phyloP scores from a whole-genome alignment of 2,329 filamentous ascomycete genomes.

The Gaeumannomyces sp. region DNA sequence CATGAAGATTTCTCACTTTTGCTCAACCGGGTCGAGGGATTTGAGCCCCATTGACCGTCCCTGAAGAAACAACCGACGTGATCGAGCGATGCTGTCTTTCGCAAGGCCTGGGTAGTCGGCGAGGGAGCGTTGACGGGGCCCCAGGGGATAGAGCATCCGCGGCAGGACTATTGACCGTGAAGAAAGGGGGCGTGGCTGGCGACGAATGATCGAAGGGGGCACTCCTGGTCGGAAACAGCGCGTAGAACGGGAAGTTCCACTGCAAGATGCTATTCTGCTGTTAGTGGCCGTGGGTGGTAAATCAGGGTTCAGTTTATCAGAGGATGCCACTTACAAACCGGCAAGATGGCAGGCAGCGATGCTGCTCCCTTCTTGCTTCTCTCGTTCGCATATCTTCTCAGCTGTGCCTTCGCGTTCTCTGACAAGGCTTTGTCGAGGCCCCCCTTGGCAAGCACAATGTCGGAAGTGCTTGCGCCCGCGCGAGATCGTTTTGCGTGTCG shows the following conservation, averaged over 20 bases:
- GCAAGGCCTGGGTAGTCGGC: not conserved
- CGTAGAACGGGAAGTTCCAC: not conserved
- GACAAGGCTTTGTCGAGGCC: not conserved
- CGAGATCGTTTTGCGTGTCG: not conserved
- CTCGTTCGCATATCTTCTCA: constrained; percentile 1
- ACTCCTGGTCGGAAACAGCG: not conserved
- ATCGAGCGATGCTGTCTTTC: not conserved
- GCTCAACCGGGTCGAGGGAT: not conserved
- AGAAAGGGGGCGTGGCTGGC: not conserved
- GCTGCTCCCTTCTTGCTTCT: not conserved
- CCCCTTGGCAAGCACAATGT: not conserved
- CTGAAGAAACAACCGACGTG: constrained; percentile 1
- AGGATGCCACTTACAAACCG: not conserved
- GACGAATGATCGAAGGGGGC: not conserved
- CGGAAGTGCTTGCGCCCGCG: constrained; percentile 1
- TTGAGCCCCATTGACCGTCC: not conserved
- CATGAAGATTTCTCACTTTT: not conserved
- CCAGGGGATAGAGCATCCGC: not conserved
- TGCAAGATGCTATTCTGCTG: not conserved
- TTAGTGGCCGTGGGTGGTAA: not conserved
- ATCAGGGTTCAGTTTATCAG: not conserved
- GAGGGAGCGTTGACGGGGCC: not conserved
- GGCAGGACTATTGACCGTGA: constrained; percentile 1
- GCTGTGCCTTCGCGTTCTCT: not conserved
- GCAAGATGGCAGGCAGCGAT: not conserved